phyloP scores from a whole-genome alignment of 2,329 filamentous ascomycete species.

The Penicillium sp. region DNA sequence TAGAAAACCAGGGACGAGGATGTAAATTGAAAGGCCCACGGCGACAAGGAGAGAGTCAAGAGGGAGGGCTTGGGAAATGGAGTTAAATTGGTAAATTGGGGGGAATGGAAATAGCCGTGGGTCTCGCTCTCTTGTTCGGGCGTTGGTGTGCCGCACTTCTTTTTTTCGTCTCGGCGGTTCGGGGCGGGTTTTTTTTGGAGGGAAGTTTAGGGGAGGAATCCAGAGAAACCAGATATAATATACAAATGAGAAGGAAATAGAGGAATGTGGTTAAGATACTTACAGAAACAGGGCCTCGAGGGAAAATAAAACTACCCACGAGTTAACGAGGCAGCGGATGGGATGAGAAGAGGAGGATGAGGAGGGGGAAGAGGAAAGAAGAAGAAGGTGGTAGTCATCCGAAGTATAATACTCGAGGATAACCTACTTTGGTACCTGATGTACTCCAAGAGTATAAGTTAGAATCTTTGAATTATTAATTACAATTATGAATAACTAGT shows the following conservation, averaged over 20 bases:
- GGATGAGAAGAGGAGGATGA: constrained; percentile 24
- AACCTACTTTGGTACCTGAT: neutral
- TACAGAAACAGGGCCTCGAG: constrained; percentile 36
- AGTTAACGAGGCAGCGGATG: constrained; percentile 42
- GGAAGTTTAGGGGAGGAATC: neutral
- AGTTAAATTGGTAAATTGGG: constrained; percentile 1
- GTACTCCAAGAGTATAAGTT: neutral
- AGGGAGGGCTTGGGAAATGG: constrained; percentile 1
- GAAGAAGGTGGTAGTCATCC: constrained; percentile 32
- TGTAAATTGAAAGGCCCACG: neutral
- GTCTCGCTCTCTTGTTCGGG: constrained; percentile 14
- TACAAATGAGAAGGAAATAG: neutral
- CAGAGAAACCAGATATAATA: neutral
- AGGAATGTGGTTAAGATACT: constrained; percentile 23
- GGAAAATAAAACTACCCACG: constrained; percentile 41
- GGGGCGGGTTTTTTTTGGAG: constrained; percentile 22
- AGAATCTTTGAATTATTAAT: neutral
- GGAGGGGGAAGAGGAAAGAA: constrained; percentile 29
- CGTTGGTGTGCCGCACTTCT: constrained; percentile 13
- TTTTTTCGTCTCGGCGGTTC: constrained; percentile 21
- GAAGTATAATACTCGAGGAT: constrained; percentile 5
- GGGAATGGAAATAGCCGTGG: constrained; percentile 21
- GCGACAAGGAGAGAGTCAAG: neutral
- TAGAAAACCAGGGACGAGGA: neutral
- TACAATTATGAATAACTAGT: neutral